Evolutionary conservation across 2,329 filamentous ascomycete species (phyloP).

Genomic region (Penicillium digitatum): DNA sequence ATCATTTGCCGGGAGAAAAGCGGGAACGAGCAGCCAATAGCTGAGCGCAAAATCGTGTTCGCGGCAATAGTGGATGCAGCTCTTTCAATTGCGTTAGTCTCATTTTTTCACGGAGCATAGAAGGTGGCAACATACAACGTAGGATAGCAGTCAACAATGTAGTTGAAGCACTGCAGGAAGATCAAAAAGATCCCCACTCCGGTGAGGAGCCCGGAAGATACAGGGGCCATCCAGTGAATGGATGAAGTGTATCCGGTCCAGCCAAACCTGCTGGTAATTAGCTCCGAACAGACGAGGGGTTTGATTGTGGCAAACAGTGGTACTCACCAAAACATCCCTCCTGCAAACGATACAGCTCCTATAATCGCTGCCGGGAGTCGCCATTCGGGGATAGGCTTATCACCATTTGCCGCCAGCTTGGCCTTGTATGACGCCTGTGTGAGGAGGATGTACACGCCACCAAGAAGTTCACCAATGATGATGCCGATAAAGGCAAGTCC

Average conservation of each 20-base stretch:
- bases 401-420: conserved; percentile 64
- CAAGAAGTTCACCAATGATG: conserved; percentile 67
- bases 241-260: conserved; percentile 59
- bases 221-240: conserved; percentile 42
- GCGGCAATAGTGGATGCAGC: conserved; percentile 9
- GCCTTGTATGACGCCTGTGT: conserved; percentile 64
- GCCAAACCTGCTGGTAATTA: conserved; percentile 49
- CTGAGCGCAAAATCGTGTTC: conserved; percentile 7
- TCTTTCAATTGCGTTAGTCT: neutral
- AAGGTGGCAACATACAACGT: conserved; percentile 42
- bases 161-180: conserved; percentile 55
- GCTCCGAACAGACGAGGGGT: too few species aligned
- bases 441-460: conserved; percentile 60
- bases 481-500: conserved; percentile 84
- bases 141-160: conserved; percentile 57
- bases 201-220: conserved; percentile 47
- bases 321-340: conserved; percentile 63
- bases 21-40: conserved; percentile 7
- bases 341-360: conserved; percentile 51
- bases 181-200: conserved; percentile 56
- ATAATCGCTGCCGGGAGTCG: conserved; percentile 51
- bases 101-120: neutral
- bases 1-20: conserved; percentile 10
- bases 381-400: conserved; percentile 55
- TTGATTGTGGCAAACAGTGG: too few species aligned